Conservation (phyloP, 495 filamentous ascomycete genomes). For the Articulospora tetracladia region DNA sequence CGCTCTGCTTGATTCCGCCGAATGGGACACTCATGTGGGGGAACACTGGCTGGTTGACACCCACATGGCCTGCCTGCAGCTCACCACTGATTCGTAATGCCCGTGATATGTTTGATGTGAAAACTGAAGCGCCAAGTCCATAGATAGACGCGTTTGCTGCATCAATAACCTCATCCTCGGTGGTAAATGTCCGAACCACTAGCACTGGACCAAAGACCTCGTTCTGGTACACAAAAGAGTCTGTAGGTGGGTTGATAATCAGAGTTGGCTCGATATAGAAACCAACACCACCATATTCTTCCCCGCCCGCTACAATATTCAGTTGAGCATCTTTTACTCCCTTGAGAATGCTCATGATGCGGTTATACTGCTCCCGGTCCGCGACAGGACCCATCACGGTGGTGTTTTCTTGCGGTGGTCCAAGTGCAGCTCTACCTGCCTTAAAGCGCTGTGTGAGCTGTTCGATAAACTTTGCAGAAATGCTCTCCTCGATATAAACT, state of each 20-base stretch:
- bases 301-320: conserved; percentile 15
- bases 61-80: conserved; percentile 79
- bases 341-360: conserved; percentile 52
- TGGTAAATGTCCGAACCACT: conserved; percentile 48
- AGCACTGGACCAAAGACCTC: conserved; percentile 85
- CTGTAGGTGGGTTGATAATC: conserved; percentile 17
- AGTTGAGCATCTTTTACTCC: conserved; percentile 57
- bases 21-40: conserved; percentile 69
- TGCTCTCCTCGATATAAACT: conserved; percentile 70
- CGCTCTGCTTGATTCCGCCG: conserved; percentile 86
- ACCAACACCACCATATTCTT: conserved; percentile 47
- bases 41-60: too few relatives aligned
- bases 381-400: conserved; percentile 43
- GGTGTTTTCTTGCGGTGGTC: conserved; percentile 34
- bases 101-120: conserved; percentile 72
- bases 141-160: conserved; percentile 82
- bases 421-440: conserved; percentile 29
- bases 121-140: conserved; percentile 81
- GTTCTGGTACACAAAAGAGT: conserved; percentile 62
- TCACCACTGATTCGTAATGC: conserved; percentile 70
- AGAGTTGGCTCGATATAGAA: conserved; percentile 56
- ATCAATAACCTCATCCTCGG: conserved; percentile 64
- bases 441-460: conserved; percentile 47
- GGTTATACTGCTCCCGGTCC: conserved; percentile 49
- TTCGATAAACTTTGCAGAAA: conserved; percentile 62